Evolutionary conservation across 2,329 filamentous ascomycete species (phyloP), one percentile per base, ranked within the genome.

Genomic region (Diaporthe australafricana): DNA sequence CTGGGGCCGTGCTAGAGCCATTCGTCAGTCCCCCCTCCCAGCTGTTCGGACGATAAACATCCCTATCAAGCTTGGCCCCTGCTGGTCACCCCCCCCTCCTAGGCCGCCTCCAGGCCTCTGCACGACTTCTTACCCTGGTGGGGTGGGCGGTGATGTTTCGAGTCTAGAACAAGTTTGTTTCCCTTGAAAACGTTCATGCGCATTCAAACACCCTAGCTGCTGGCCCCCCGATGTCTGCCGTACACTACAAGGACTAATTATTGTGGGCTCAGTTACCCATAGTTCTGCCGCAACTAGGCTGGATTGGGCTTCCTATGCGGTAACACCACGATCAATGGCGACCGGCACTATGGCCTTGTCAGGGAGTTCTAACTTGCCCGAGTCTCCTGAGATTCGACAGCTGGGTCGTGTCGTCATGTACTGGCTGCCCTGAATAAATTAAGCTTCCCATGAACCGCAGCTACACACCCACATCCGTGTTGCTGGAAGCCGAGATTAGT

Each of bases 101-200:
- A 40, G 48, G 60, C 60, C 30, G 20, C 20, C 42, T 20, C 20
- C 20, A 22, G 27, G 25, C 8, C 22, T 38, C 20, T 48, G 22
- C 45, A 35, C 60, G 42, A 12, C 22, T 48, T 12, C 27, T 14
- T 3, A 22, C 30, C 38, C 57, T 11, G 16, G 35, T 48, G 30
- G 53, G 20, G 27, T n/a, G 60, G 57, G 42, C 60, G 48, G 60
- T 48, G 42, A 25, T 63, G 60, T 63, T 63, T 63, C 42, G 27
- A 48, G 42, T 48, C 60, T 63, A 63, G 60, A 63, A 48, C 60
- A 38, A 38, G 60, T 63, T 63, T 42, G 27, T 48, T 63, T 63
- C 27, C 60, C 56, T 48, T 63, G 20, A 27, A 48, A 48, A 63
- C 60, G 40, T 63, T 63, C n/a, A 63, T 63, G 60, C 60, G 42